Evolutionary conservation across 352 stramenopile genomes (phyloP), one percentile per base, ranked within the genome.

Genomic region (Thalassiosira sp.): DNA sequence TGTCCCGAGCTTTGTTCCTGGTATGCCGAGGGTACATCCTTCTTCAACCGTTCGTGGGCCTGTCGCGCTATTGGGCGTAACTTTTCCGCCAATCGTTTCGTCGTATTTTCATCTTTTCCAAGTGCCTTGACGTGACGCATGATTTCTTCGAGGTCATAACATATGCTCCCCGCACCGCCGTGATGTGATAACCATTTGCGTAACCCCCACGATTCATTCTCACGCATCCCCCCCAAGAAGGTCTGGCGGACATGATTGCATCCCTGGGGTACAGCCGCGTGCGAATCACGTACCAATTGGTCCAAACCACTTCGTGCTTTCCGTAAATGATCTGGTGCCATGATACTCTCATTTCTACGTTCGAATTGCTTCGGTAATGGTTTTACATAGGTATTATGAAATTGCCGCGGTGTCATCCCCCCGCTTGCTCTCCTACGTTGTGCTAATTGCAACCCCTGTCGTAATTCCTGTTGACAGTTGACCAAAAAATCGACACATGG

Each of bases 401-500:
- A 92, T 65, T 91, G 73, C 24, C 58, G 48, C 1, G 83, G 69
- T 15, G 81, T 90, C 72, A 89, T 85, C 1, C 51, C 57, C 1
- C 5, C 27, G 7, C 16, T 51, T 7, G 20, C 33, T 16, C 61
- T 18, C 45, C 53, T 74, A 28, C 56, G 31, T 13, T 82, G 82
- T n/a, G 86, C 83, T 8, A 81, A 22, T 5, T 69, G 68, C 7
- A 92, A 40, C 31, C 87, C 87, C 53, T 87, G 82, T 13, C 87
- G 76, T 28, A 92, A 56, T 43, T 90, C 84, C 63, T 92, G 87
- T 70, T 92, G 87, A 61, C 87, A 92, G 53, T 84, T 76, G 2
- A 92, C 87, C 2, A 92, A 57, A 76, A 92, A 92, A 16, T 90
- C 84, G 1, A 90, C 84, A 54, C 87, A 92, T 6, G 87, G 87